Evolutionary conservation across 768 basidiomycete genomes (phyloP).

Genomic region (Pulveroboletus sp.): DNA sequence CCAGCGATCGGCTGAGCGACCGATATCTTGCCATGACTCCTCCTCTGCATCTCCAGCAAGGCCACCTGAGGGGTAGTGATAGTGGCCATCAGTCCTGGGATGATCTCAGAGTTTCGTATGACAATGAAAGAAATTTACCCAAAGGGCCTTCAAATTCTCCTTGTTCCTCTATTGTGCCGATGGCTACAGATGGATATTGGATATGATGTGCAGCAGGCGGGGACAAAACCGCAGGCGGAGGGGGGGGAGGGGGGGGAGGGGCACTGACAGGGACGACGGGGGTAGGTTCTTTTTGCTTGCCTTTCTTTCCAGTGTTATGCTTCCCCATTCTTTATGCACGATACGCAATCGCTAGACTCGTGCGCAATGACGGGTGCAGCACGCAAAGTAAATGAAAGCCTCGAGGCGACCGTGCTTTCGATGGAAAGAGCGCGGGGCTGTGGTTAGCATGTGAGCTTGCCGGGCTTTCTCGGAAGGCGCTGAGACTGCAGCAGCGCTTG

Average conservation of each 20-base stretch:
- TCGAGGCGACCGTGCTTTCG: conserved; percentile 17
- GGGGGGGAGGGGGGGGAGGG: conserved; percentile 7
- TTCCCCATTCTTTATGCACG: conserved; percentile 25
- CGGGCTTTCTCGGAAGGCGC: conserved; percentile 11
- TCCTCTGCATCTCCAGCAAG: conserved; percentile 17
- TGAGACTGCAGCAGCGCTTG: not conserved
- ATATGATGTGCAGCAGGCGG: conserved; percentile 27
- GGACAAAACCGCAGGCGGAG: conserved; percentile 11
- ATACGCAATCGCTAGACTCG: conserved; percentile 18
- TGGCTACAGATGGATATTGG: conserved; percentile 9
- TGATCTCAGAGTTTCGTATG: not conserved
- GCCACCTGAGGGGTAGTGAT: conserved; percentile 14
- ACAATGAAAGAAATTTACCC: conserved; percentile 16
- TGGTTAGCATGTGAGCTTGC: conserved; percentile 3
- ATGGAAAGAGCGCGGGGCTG: conserved; percentile 7
- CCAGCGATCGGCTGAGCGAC: conserved; percentile 27
- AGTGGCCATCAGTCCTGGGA: conserved; percentile 7
- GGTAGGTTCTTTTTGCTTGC: conserved; percentile 29
- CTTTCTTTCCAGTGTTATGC: conserved; percentile 27
- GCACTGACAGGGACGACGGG: conserved; percentile 1
- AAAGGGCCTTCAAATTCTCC: conserved; percentile 16
- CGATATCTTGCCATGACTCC: conserved; percentile 26
- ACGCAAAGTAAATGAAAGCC: conserved; percentile 30
- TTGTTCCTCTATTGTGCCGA: conserved; percentile 27
- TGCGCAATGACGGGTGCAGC: conserved; percentile 24